A percentile compares a stretch with the other conserved stretches of the same genome.
These are phyloP conservation scores for Maudiozyma serrabonitensis DNA, from an alignment of 805 yeast species.

Conservation along the genomic window DNA sequence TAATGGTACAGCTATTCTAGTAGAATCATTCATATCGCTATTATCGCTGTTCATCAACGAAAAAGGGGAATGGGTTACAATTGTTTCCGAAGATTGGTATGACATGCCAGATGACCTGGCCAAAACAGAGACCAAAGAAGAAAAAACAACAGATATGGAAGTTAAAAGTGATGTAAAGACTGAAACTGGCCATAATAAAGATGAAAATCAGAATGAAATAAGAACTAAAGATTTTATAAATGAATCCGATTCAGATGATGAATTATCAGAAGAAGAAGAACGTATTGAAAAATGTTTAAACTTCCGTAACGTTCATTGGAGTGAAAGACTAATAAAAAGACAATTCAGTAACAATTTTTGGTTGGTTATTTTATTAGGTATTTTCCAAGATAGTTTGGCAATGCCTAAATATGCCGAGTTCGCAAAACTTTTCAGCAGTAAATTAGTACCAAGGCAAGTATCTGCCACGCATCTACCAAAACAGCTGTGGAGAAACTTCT, in stretches of 20 bases:
- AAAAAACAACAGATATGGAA: background rate
- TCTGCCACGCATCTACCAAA: slow-evolving; percentile 25
- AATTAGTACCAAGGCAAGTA: slow-evolving; percentile 38
- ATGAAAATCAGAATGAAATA: background rate
- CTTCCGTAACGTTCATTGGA: slow-evolving; percentile 61
- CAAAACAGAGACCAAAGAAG: background rate
- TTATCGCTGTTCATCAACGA: slow-evolving; percentile 26
- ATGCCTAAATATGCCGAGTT: slow-evolving; percentile 21
- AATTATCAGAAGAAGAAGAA: slow-evolving; percentile 9
- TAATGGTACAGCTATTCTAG: slow-evolving; percentile 19
- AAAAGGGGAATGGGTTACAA: slow-evolving; percentile 26
- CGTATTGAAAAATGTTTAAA: slow-evolving; percentile 35
- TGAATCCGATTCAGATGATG: slow-evolving; percentile 17
- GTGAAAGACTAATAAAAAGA: slow-evolving; percentile 63
- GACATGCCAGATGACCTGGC: slow-evolving; percentile 8
- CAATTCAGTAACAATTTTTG: slow-evolving; percentile 77
- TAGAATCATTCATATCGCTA: slow-evolving; percentile 24
- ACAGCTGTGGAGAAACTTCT: slow-evolving; percentile 44
- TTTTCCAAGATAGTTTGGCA: slow-evolving; percentile 35
- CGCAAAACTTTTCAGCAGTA: slow-evolving; percentile 42
- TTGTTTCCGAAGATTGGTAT: slow-evolving; percentile 26
- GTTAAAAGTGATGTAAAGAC: background rate
- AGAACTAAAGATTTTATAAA: background rate
- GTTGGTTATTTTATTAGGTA: slow-evolving; percentile 69
- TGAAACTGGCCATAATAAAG: background rate